These are phyloP conservation scores for Suillus luteus DNA, from an alignment of 768 basidiomycete genomes.

Conservation along the genomic window DNA sequence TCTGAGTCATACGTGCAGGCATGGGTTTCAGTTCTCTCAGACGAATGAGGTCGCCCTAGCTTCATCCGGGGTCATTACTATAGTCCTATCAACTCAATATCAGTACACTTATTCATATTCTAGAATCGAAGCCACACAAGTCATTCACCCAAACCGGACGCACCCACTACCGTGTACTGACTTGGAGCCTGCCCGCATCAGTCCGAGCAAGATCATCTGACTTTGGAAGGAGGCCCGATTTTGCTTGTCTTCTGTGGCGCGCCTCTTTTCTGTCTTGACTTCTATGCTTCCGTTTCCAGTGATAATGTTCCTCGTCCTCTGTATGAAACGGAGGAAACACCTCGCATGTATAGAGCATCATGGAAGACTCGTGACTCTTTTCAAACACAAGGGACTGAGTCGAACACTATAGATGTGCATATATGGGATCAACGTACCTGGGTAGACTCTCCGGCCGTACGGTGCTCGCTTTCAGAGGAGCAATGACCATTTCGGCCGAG, in stretches of 20 bases:
- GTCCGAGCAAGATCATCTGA: not conserved
- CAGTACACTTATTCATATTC: not conserved
- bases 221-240: not conserved
- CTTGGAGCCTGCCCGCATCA: not conserved
- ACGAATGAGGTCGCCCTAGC: not conserved
- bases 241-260: not conserved
- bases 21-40: not conserved
- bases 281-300: not conserved
- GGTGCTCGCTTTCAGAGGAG: constrained; percentile 26
- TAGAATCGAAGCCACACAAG: not conserved
- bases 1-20: not conserved
- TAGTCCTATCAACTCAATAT: not conserved
- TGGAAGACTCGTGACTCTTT: not conserved
- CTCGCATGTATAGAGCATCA: not conserved
- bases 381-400: not conserved
- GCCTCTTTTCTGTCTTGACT: not conserved
- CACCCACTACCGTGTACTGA: not conserved
- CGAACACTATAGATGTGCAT: not conserved
- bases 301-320: not conserved
- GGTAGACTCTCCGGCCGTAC: constrained; percentile 40
- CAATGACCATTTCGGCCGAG: constrained; percentile 40
- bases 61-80: not conserved
- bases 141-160: not conserved
- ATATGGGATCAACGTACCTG: constrained; percentile 28
- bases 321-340: not conserved